Percentiles rank a stretch among this genome's conserved stretches.
Evolutionary conservation across 139 green algal genomes (phyloP).

Genomic region (Chlorella vulgaris): DNA sequence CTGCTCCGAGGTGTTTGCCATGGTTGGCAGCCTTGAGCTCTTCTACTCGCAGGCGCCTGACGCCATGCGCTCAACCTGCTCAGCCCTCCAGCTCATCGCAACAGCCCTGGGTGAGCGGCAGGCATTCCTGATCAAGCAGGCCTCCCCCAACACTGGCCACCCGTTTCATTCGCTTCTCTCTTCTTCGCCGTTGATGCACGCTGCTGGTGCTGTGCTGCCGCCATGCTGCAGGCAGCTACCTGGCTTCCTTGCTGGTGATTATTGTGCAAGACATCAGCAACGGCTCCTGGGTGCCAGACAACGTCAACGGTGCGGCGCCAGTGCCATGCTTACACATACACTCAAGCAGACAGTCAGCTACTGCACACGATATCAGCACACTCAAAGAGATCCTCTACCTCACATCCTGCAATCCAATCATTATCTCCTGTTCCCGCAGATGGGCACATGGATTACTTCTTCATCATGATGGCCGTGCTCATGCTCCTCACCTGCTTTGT

Average conservation of each 20-base stretch:
- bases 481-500: neutral
- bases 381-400: too few relatives aligned
- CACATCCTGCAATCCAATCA: too few relatives aligned
- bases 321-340: neutral
- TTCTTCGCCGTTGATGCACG: neutral
- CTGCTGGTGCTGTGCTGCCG: too few relatives aligned
- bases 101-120: neutral
- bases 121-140: neutral
- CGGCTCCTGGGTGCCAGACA: slow-evolving; percentile 21
- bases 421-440: too few relatives aligned
- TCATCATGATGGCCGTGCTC: slow-evolving; percentile 21
- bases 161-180: neutral
- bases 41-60: slow-evolving; percentile 58
- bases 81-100: slow-evolving; percentile 46
- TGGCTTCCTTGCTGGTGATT: slow-evolving; percentile 33
- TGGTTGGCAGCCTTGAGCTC: slow-evolving; percentile 49
- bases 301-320: slow-evolving; percentile 32
- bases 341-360: too few relatives aligned
- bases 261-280: slow-evolving; percentile 27
- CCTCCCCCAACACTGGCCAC: too few relatives aligned
- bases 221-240: slow-evolving; percentile 38
- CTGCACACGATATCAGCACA: too few relatives aligned
- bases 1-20: slow-evolving; percentile 46
- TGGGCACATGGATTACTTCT: slow-evolving; percentile 48
- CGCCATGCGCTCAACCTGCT: slow-evolving; percentile 45